phyloP scores from a whole-genome alignment of 208 protist genomes.

The Novymonas esmeraldas region DNA sequence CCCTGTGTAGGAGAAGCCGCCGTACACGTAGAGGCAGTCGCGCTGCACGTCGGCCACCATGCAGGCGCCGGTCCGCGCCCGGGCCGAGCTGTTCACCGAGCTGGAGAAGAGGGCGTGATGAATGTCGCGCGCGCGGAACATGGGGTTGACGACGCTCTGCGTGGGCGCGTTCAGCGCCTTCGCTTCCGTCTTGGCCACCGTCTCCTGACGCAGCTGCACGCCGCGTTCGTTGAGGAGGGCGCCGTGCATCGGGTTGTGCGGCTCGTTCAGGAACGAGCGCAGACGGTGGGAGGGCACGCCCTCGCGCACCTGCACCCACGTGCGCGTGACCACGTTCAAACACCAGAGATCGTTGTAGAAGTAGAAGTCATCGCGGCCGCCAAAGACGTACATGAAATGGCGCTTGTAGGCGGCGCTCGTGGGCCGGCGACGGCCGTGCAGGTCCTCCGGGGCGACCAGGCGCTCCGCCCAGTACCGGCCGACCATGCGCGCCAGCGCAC shows the following conservation, averaged over 20 bases:
- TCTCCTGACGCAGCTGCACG: conserved; percentile 25
- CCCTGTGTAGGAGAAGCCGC: conserved; percentile 52
- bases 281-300: conserved; percentile 44
- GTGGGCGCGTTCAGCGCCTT: conserved; percentile 12
- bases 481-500: conserved; percentile 14
- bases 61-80: conserved; percentile 51
- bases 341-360: conserved; percentile 85
- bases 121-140: conserved; percentile 10
- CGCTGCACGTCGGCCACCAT: conserved; percentile 47
- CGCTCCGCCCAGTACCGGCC: conserved; percentile 43
- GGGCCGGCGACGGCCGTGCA: conserved; percentile 58
- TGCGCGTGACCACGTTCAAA: conserved; percentile 51
- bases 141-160: conserved; percentile 3
- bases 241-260: conserved; percentile 30
- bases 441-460: conserved; percentile 7
- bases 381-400: conserved; percentile 73
- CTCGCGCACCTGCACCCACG: conserved; percentile 62
- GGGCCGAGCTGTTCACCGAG: conserved; percentile 49
- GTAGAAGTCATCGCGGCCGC: conserved; percentile 48
- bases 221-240: conserved; percentile 26
- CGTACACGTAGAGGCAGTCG: conserved; percentile 58
- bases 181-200: conserved; percentile 14
- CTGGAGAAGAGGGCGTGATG: conserved; percentile 31
- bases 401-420: conserved; percentile 45
- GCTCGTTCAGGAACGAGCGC: conserved; percentile 41